Conservation (phyloP, 768 basidiomycete species). For the Russula emetica region DNA sequence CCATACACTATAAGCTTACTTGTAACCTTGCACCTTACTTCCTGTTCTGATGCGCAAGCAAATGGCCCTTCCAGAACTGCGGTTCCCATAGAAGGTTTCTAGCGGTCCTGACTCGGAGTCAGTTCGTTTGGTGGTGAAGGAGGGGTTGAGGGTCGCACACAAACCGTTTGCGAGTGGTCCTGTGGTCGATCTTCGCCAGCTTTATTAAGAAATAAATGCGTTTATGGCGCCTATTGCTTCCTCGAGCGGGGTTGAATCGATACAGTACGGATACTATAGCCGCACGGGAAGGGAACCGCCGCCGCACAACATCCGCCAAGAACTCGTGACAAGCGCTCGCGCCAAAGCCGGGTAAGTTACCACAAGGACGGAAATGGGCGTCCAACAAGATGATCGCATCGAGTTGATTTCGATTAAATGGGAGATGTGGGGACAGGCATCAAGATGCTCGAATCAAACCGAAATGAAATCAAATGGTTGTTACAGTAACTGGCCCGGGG, state of each 20-base stretch:
- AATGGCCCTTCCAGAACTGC: neutral
- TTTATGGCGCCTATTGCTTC: neutral
- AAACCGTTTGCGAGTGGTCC: neutral
- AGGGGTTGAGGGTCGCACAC: neutral
- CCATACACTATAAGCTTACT: neutral
- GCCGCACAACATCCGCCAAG: neutral
- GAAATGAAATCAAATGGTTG: neutral
- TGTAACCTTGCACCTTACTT: neutral
- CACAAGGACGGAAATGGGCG: neutral
- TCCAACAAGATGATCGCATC: neutral
- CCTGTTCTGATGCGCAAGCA: neutral
- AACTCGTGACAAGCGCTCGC: neutral
- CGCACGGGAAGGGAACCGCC: neutral
- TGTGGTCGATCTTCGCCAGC: conserved; percentile 5
- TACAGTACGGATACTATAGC: neutral
- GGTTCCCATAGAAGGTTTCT: neutral
- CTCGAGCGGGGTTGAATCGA: neutral
- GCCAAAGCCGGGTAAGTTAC: neutral
- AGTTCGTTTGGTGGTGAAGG: neutral
- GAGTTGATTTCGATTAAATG: neutral
- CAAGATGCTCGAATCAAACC: neutral
- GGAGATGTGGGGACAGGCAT: neutral
- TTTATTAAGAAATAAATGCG: neutral
- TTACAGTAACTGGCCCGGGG: neutral
- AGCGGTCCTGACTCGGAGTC: neutral